Base-by-base conservation (phyloP, 805 yeast genomes). In the Clavispora carvajalis region DNA sequence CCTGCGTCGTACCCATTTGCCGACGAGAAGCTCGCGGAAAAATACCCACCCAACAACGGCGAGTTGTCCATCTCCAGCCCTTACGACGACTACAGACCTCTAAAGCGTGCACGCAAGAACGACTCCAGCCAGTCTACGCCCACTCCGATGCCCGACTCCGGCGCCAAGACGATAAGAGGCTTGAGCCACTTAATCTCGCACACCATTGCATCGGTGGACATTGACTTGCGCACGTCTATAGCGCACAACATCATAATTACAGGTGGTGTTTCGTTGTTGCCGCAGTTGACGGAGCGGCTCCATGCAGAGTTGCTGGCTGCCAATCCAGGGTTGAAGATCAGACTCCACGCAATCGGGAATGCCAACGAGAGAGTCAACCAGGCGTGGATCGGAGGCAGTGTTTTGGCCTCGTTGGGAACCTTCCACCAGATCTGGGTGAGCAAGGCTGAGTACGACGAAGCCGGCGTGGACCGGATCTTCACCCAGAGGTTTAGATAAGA, bases 391-490 rank as follows among this genome's bases (percentile, higher is more conserved):
- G 97, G 97, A 34, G 96, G 96, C 7, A 82, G 91, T 48, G 89
- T 90, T 28, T 67, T 90, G 41, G 80, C 95, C 5, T 82, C 93
- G 38, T 71, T 90, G 52, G 97, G 97, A 24, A 86, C 96, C 2
- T 90, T 90, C 72, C 97, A 90, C 60, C 97, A 90, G 62, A 67
- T 85, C 65, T 90, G 96, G 96, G 95, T 90, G 2, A 84, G 90
- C 31, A 82, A 80, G 55, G 78, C 77, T 49, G 97, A 90, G 61
- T 85, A 82, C 53, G 88, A 86, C 46, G 96, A 90, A 60, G 87
- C 80, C 19, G 97, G 97, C 5, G 80, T 80, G 10, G 93, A 86
- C 41, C 78, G 88, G 58, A 71, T 90, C 41, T 73, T 87, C 42
- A 77, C 77, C 41, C 91, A 84, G 60, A 74, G 96, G 64, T 89